A percentile compares a stretch with the other conserved stretches of the same genome.
Conservation (phyloP, 2,329 filamentous ascomycete genomes). For the Clarireedia hainanense region DNA sequence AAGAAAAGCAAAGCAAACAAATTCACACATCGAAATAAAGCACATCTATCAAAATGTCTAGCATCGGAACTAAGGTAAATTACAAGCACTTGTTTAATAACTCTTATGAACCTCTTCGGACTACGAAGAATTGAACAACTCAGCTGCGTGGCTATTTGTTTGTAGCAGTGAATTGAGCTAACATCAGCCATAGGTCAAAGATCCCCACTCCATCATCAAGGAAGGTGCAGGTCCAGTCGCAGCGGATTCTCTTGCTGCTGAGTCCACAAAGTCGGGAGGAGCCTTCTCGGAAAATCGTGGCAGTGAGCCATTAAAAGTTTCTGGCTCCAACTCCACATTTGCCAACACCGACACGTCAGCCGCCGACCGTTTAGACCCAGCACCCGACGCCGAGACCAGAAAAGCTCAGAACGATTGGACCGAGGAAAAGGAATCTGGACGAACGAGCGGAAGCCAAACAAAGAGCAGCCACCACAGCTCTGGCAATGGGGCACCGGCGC, state of each 20-base stretch:
- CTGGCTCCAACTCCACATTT: conserved; percentile 44
- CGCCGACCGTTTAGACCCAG: conserved; percentile 41
- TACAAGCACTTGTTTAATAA: background rate
- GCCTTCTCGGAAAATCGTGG: conserved; percentile 53
- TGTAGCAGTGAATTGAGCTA: background rate
- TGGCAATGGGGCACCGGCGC: conserved; percentile 18
- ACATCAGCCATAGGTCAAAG: conserved; percentile 35
- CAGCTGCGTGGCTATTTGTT: no score
- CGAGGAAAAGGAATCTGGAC: conserved; percentile 16
- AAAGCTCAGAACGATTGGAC: conserved; percentile 17
- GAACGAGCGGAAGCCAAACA: no score
- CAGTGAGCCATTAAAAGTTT: conserved; percentile 40
- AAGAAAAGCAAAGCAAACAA: no score
- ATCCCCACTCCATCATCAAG: conserved; percentile 38
- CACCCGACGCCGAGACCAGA: conserved; percentile 22
- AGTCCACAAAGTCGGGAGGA: conserved; percentile 56
- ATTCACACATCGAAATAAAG: background rate
- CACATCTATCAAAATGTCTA: background rate
- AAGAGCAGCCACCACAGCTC: background rate
- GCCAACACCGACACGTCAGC: conserved; percentile 48
- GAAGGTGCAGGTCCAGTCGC: conserved; percentile 59
- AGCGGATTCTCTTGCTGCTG: conserved; percentile 66
- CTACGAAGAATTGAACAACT: no score
- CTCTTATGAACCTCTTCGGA: no score
- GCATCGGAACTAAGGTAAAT: background rate